Evolutionary conservation across 1,139 yeast species (phyloP).

Genomic region (Protomyces inundatus): DNA sequence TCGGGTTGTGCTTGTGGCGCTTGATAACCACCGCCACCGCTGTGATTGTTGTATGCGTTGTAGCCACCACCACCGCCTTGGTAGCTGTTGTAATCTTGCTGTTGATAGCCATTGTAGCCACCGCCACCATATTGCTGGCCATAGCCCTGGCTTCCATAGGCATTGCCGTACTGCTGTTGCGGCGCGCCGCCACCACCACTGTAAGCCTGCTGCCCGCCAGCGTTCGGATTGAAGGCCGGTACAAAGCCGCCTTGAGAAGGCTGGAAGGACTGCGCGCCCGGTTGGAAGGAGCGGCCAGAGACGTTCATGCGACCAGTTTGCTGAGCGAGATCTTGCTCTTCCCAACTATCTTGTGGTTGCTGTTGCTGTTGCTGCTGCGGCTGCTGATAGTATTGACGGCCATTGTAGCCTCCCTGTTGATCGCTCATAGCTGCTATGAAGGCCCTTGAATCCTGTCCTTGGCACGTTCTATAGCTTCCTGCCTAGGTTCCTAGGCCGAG

Average conservation of each 20-base stretch:
- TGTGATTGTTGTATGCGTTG: constrained; percentile 37
- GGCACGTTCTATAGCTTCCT: too few species aligned
- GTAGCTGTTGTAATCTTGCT: constrained; percentile 71
- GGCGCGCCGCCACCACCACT: constrained; percentile 28
- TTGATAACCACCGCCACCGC: constrained; percentile 19
- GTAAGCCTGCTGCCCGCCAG: constrained; percentile 13
- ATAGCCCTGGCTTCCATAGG: constrained; percentile 36
- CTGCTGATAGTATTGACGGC: neutral
- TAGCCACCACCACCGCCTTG: constrained; percentile 56
- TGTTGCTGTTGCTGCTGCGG: neutral
- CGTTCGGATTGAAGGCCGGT: constrained; percentile 25
- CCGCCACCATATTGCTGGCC: constrained; percentile 33
- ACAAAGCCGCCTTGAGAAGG: constrained; percentile 23
- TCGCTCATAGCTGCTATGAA: neutral
- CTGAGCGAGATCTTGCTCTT: constrained; percentile 4
- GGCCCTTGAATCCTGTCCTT: too few species aligned
- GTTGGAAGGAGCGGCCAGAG: constrained; percentile 21
- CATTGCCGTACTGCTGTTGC: constrained; percentile 39
- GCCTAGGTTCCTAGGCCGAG: too few species aligned
- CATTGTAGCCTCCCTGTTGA: neutral
- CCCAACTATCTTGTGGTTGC: constrained; percentile 20
- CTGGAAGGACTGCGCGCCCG: constrained; percentile 18
- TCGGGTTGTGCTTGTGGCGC: constrained; percentile 25
- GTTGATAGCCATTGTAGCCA: constrained; percentile 36
- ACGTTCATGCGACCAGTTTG: constrained; percentile 18